Evolutionary conservation across 805 yeast genomes (phyloP), one percentile per base, ranked within the genome.

Genomic region (Vanderwaltozyma yarrowii): DNA sequence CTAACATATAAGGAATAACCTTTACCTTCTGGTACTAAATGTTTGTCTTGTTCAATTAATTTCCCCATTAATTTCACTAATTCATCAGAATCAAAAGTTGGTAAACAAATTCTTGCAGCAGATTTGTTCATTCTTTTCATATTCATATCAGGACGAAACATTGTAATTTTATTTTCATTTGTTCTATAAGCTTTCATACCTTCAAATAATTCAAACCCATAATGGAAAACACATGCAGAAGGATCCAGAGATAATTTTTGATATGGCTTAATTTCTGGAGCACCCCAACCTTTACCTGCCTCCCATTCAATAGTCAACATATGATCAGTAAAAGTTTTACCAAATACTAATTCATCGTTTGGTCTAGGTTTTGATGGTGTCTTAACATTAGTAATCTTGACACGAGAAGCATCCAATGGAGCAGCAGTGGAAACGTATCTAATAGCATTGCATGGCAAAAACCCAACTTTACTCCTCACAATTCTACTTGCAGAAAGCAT

Each of bases 1-100:
- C 97, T 78, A 48, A 89, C 69, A 65, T 89, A 89, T 52, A 89
- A 69, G 21, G 96, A 84, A 69, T 81, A 89, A 44, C 97, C 97
- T 49, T 73, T 71, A 43, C 85, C 83, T 39, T 73, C 61, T 36
- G 97, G 97, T 38, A 89, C 78, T 62, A 86, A 77, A 45, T 73
- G 66, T 51, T 74, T 66, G 57, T 89, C 97, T 28, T 80, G 49
- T 50, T 76, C 69, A 49, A 87, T 75, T 49, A 85, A 71, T 64
- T 83, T 76, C 45, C 79, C 80, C 47, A 89, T 76, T 46, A 78
- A 70, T 62, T 82, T 78, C 60, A 76, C 69, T 49, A 85, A 71
- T 61, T 82, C 85, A 41, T 77, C 87, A 34, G 71, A 64, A 45
- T 88, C 94, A 50, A 89, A 87, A 15, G 76, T 71, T 42, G 97